phyloP scores from a whole-genome alignment of 257 asterid genomes.

The Plectranthus barbatus region DNA sequence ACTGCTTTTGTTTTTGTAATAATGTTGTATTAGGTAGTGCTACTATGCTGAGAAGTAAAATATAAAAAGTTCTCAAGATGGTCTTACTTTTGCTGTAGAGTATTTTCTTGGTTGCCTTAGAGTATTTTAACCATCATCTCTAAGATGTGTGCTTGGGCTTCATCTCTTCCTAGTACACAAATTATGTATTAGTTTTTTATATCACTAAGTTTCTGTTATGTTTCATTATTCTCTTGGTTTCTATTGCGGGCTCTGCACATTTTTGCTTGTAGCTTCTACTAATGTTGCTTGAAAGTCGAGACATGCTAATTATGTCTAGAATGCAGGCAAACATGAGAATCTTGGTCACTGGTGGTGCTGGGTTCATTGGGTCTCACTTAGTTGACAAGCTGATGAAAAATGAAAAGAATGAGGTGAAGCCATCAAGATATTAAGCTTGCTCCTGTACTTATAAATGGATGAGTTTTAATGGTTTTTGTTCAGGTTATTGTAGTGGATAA shows the following conservation, averaged over 20 bases:
- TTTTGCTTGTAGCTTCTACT: too few species aligned
- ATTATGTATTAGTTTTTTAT: too few species aligned
- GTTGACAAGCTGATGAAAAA: constrained; percentile 86
- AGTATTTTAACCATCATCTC: too few species aligned
- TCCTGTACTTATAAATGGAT: not conserved
- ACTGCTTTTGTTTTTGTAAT: not conserved
- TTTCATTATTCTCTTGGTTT: too few species aligned
- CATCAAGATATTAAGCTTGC: not conserved
- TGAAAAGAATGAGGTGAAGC: constrained; percentile 80
- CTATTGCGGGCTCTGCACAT: not conserved
- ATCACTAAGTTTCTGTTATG: not conserved
- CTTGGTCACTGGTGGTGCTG: constrained; percentile 93
- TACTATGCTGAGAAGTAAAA: not conserved
- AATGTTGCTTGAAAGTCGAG: too few species aligned
- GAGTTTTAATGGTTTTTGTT: not conserved
- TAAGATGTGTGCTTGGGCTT: too few species aligned
- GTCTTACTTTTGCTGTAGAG: too few species aligned
- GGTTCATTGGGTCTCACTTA: constrained; percentile 96
- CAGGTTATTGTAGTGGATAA: constrained; percentile 91
- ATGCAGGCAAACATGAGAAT: constrained; percentile 87
- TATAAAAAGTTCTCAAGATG: too few species aligned
- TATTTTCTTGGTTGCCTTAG: too few species aligned
- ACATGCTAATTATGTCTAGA: not conserved
- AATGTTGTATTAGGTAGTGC: too few species aligned
- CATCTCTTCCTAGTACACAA: too few species aligned